Evolutionary conservation across 495 filamentous ascomycete genomes (phyloP), one percentile per base, ranked within the genome.

Genomic region (Talaromyces adpressus): DNA sequence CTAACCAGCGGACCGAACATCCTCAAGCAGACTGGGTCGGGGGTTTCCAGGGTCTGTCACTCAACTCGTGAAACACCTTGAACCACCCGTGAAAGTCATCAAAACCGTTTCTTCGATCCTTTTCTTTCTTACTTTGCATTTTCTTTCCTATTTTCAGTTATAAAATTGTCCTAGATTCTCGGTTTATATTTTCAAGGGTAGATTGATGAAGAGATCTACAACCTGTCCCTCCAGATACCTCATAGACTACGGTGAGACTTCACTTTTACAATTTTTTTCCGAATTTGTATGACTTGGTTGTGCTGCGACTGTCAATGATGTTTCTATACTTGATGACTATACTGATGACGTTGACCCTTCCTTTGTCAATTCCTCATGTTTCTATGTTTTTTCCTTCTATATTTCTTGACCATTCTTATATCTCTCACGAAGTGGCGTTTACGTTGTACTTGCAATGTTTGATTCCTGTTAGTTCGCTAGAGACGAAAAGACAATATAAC

Each of bases 1-100:
- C 64, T 47, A 68, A 69, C 14, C 63, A 75, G 52, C 75, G 78
- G 41, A 68, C 77, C 45, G 73, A 80, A 20, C 70, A 74, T 16
- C 62, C 70, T 11, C 73, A 75, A 25, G 68, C 68, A 49, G 81
- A 83, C 54, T 83, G 79, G 79, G 68, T 71, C 36, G 68, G 69
- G 53, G 69, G 74, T 4, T 82, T 84, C 65, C 81, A 81, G 63
- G 79, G 80, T 22, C 64, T 84, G n/a, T 84, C 81, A 9, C 75
- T 84, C 18, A 78, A 77, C 30, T 81, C 77, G 54, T 82, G 65
- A 75, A 32, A 30, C 39, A n/a, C 12, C 36, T 41, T 63, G 12
- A 11, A 22, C 14, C 59, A 47, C 11, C 34, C 25, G 22, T 18
- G 23, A 57, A 16, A 30, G 14, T n/a, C 18, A 45, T 59, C 45